phyloP scores from a whole-genome alignment of 2,329 filamentous ascomycete species.

The Fusarium austroafricanum region DNA sequence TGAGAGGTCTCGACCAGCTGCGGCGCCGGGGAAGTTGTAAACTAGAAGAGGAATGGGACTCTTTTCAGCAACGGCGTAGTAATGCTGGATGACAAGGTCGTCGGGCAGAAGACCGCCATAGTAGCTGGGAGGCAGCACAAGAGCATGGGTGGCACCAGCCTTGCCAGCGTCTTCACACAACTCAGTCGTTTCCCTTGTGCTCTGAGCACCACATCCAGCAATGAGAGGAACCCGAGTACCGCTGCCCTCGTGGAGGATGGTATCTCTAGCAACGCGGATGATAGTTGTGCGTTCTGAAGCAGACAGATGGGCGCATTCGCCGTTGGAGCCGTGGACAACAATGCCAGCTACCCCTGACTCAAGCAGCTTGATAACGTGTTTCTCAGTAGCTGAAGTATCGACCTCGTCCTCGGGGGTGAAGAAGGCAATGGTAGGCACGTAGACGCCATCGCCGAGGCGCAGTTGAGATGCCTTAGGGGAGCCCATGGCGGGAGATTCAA shows the following conservation, averaged over 20 bases:
- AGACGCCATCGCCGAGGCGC: conserved; percentile 49
- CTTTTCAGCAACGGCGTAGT: conserved; percentile 69
- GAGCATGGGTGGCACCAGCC: conserved; percentile 79
- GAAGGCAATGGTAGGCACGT: conserved; percentile 54
- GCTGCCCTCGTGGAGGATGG: conserved; percentile 43
- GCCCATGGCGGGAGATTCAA: conserved; percentile 42
- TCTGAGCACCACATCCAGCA: conserved; percentile 80
- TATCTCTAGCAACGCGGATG: conserved; percentile 64
- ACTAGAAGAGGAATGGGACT: conserved; percentile 71
- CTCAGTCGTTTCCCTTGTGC: conserved; percentile 78
- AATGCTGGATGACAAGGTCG: conserved; percentile 63
- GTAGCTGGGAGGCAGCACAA: conserved; percentile 82
- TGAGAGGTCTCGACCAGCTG: conserved; percentile 69
- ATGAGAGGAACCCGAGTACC: conserved; percentile 62
- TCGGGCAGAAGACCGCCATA: conserved; percentile 76
- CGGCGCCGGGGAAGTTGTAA: conserved; percentile 75
- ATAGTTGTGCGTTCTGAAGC: conserved; percentile 76
- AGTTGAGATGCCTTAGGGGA: conserved; percentile 44
- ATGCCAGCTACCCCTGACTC: conserved; percentile 79
- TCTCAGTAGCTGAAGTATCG: conserved; percentile 48
- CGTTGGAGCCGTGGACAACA: conserved; percentile 84
- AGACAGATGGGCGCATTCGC: conserved; percentile 83
- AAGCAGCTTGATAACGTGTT: conserved; percentile 58
- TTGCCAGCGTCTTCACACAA: conserved; percentile 76
- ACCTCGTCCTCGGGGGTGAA: conserved; percentile 52